Evolutionary conservation across 805 yeast genomes (phyloP), one percentile per base, ranked within the genome.

Genomic region (Lachancea cidri): DNA sequence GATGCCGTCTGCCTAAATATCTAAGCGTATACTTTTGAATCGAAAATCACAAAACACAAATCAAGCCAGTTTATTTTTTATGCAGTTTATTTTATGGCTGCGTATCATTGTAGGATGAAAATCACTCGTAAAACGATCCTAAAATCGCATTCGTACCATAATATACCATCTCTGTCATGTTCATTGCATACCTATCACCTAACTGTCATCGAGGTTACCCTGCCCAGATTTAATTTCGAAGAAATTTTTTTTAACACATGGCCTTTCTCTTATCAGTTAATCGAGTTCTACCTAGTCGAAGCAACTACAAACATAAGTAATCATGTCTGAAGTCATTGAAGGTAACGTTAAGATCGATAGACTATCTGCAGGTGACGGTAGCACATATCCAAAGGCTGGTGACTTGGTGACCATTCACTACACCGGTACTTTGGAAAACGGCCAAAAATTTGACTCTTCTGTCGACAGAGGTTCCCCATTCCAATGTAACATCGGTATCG

Each of bases 391-490:
- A 62, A 73, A 83, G 66, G 64, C 71, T 31, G 97, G 97, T 55
- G 96, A 89, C 70, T 69, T 73, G 50, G 93, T 91, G 52, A 82
- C 96, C 50, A 91, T 91, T 62, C 97, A 91, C 72, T 91, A 91
- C 79, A 83, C 86, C 39, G 98, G 98, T 57, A 88, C 95, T 44
- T 76, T 91, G 62, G 95, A 86, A 68, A 85, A 86, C 67, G 98
- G 98, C 58, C 87, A 86, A 73, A 86, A 86, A 71, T 91, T 91
- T 64, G 98, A 91, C 68, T 86, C 96, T 40, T 88, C 97, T 42
- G 77, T 88, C 56, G 95, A 87, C 74, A 83, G 97, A 71, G 93
- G 93, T 61, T 79, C 83, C 67, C 96, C 98, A 52, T 91, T 91
- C 81, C 91, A 86, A 67, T 84, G 95, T 66, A 70, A 73, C 68